Evolutionary conservation across 202 grass and related monocot genomes (phyloP), one percentile per base, ranked within the genome.

Genomic region (Panicum virgatum): DNA sequence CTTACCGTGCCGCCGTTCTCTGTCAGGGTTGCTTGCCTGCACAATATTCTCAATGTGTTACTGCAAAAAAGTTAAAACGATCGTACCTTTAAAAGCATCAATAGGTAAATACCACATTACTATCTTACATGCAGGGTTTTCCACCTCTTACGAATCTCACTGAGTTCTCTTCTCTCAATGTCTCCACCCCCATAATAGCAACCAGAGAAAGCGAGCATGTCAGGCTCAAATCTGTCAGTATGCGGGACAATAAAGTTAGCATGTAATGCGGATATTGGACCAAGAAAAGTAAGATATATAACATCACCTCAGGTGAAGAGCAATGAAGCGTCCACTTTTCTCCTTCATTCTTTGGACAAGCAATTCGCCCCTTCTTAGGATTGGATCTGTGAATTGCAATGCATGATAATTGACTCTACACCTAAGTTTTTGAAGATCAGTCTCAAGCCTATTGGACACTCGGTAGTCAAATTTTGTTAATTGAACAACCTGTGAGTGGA

Each of bases 151-250:
- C 96, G 92, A 44, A 99, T 92, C 29, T 73, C 85, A 75, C 87
- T 79, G 16, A 99, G 82, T 85, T 99, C 93, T 50, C 80, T 92
- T 85, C 83, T 99, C 78, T 99, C 96, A 44, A 89, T 92, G 15
- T 99, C 90, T 20, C 96, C 96, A 83, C 96, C 96, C 54, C 93
- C 93, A 72, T 92, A 99, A 81, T 96, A 99, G 84, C 93, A 99
- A 53, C 93, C 96, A 9, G 96, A 96, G 85, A 99, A 99, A 65
- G 96, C 93, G n/a, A 99, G 93, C 93, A 99, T 99, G 81, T 99
- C 96, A 59, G 93, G 83, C 72, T 99, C 96, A 89, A 99, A 99
- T 85, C 96, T 98, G 87, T 69, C 83, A 73, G 58, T 72, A 64
- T 23, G 74, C 32, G n/a, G 11, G 54, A 45, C 36, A 76, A 54